phyloP scores from a whole-genome alignment of 495 filamentous ascomycete species.

The Lepraria neglecta region DNA sequence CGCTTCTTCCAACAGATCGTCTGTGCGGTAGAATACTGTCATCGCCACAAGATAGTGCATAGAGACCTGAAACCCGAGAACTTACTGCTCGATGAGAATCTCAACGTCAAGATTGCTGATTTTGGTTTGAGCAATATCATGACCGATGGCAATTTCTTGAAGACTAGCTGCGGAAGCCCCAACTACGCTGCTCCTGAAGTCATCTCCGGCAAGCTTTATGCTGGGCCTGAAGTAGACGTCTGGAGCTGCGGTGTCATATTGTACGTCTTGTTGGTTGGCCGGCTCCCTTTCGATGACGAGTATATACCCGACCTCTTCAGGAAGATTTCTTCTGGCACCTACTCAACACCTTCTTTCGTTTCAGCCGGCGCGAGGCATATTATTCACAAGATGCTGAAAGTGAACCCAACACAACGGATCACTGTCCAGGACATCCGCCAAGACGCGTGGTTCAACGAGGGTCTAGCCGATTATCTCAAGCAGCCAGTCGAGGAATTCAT shows the following conservation, averaged over 20 bases:
- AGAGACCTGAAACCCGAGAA: constrained; percentile 98
- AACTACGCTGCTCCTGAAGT: constrained; percentile 98
- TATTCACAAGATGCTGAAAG: constrained; percentile 88
- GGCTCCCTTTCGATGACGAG: constrained; percentile 94
- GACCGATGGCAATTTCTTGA: constrained; percentile 98
- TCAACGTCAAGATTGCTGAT: constrained; percentile 98
- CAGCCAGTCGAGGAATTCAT: constrained; percentile 89
- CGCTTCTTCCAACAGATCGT: constrained; percentile 99
- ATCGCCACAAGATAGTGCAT: constrained; percentile 97
- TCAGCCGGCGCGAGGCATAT: constrained; percentile 75
- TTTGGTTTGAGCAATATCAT: constrained; percentile 99
- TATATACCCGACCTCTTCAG: constrained; percentile 83
- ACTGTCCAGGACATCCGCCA: constrained; percentile 89
- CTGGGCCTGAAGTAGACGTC: constrained; percentile 95
- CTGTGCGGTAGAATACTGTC: constrained; percentile 98
- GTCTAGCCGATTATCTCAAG: constrained; percentile 76
- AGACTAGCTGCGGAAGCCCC: constrained; percentile 95
- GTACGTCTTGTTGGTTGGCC: constrained; percentile 86
- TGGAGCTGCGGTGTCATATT: constrained; percentile 99
- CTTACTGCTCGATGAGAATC: constrained; percentile 80
- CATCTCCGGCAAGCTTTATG: constrained; percentile 95
- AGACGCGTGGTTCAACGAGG: constrained; percentile 90
- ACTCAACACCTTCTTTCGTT: constrained; percentile 81
- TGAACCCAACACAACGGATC: constrained; percentile 88
- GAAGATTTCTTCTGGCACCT: constrained; percentile 85